Evolutionary conservation across 352 stramenopile species (phyloP).

Genomic region (Phytophthora podocarpi): DNA sequence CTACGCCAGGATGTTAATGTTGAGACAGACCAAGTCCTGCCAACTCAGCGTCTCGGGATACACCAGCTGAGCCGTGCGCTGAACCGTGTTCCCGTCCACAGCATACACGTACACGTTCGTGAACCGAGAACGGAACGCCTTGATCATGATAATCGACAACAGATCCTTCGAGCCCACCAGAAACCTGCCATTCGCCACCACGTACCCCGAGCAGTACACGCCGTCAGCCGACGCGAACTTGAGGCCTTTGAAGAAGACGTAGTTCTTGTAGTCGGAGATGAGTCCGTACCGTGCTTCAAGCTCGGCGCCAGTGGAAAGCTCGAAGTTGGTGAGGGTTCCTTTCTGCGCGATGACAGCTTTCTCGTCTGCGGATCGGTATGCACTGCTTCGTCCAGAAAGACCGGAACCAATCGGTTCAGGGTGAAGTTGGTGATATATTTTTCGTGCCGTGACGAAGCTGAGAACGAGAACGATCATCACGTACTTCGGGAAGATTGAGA

Average conservation of each 20-base stretch:
- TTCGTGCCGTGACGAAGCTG: constrained; percentile 17
- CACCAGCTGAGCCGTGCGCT: constrained; percentile 35
- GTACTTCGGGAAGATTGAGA: constrained; percentile 13
- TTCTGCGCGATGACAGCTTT: constrained; percentile 25
- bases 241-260: constrained; percentile 39
- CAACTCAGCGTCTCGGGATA: constrained; percentile 39
- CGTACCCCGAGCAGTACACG: constrained; percentile 47
- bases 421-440: constrained; percentile 26
- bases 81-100: constrained; percentile 35
- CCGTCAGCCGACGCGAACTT: constrained; percentile 45
- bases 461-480: constrained; percentile 20
- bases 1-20: constrained; percentile 38
- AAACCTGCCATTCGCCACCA: constrained; percentile 44
- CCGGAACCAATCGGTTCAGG: no score
- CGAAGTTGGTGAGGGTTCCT: constrained; percentile 35
- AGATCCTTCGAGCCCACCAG: constrained; percentile 42
- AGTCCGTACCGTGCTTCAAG: constrained; percentile 34
- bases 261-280: constrained; percentile 43
- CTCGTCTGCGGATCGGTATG: constrained; percentile 22
- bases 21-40: constrained; percentile 37
- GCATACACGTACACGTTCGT: constrained; percentile 45
- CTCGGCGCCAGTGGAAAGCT: constrained; percentile 28
- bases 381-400: constrained; percentile 10
- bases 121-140: constrained; percentile 36
- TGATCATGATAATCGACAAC: constrained; percentile 45